phyloP scores from a whole-genome alignment of 345 rosid genomes.

The Populus alba region DNA sequence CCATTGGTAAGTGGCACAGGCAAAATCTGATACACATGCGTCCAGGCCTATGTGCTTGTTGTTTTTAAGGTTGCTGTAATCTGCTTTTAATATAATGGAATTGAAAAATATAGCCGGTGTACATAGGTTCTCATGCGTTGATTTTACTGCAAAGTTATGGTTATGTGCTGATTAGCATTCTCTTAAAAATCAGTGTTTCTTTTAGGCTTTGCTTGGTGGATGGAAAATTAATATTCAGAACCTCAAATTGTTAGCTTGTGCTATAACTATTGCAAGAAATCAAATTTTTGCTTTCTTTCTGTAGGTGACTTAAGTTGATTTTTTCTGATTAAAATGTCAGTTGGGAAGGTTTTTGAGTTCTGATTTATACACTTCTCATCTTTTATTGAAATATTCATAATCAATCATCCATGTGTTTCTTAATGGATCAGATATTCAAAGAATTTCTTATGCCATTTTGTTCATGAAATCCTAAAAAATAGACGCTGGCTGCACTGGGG shows the following conservation, averaged over 20 bases:
- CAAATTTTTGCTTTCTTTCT: not conserved
- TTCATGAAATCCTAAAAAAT: not conserved
- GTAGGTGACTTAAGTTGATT: not conserved
- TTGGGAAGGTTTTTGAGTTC: not conserved
- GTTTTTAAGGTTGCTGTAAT: not conserved
- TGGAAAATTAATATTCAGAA: not conserved
- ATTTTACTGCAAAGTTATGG: not conserved
- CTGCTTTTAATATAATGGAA: not conserved
- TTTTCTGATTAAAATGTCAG: not conserved
- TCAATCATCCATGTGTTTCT: not conserved
- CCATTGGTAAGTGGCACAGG: slow-evolving; percentile 13
- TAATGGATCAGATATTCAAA: not conserved
- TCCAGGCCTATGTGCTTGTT: not conserved
- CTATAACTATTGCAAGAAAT: not conserved
- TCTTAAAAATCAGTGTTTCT: not conserved
- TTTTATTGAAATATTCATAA: not conserved
- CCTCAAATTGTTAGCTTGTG: not conserved
- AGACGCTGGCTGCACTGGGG: not conserved
- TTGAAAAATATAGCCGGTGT: not conserved
- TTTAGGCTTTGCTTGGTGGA: not conserved
- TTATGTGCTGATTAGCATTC: not conserved
- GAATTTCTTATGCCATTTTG: not conserved
- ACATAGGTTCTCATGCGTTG: not conserved
- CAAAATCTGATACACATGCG: not conserved
- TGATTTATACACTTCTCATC: not conserved